Evolutionary conservation across 2,329 filamentous ascomycete genomes (phyloP).

Genomic region (Botrytis cinerea): DNA sequence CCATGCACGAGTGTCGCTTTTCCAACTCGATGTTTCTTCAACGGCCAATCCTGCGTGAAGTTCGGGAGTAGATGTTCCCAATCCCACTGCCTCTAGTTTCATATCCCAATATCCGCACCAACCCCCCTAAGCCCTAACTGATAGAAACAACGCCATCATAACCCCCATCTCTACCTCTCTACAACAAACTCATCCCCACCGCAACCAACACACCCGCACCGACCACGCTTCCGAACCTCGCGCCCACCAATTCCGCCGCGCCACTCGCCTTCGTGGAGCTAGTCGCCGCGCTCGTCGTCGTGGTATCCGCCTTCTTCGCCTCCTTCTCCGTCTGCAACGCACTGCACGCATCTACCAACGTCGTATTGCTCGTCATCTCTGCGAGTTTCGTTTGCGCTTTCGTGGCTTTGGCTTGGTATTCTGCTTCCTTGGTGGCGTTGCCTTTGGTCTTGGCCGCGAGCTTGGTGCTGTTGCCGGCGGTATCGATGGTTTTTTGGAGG

Average conservation of each 20-base stretch:
- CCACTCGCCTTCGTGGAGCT: neutral
- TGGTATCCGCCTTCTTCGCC: neutral
- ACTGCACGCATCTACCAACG: constrained; percentile 29
- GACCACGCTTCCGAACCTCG: neutral
- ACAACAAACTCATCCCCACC: neutral
- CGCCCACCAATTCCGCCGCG: neutral
- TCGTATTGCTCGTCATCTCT: constrained; percentile 27
- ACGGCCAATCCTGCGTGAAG: neutral
- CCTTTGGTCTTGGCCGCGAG: constrained; percentile 24
- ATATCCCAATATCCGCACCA: neutral
- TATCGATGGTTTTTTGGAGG: constrained; percentile 29
- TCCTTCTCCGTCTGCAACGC: neutral
- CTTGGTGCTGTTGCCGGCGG: constrained; percentile 27
- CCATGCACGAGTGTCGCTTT: neutral
- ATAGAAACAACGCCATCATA: neutral
- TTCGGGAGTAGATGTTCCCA: neutral
- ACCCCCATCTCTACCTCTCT: neutral
- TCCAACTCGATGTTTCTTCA: neutral
- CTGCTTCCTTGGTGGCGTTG: constrained; percentile 28
- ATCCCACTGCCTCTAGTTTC: neutral
- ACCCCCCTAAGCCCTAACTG: neutral
- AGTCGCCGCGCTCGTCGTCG: neutral
- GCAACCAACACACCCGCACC: neutral
- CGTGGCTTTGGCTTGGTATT: constrained; percentile 24
- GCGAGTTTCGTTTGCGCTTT: constrained; percentile 25